Evolutionary conservation across 306 rosid species (phyloP).

Genomic region (Morella rubra): DNA sequence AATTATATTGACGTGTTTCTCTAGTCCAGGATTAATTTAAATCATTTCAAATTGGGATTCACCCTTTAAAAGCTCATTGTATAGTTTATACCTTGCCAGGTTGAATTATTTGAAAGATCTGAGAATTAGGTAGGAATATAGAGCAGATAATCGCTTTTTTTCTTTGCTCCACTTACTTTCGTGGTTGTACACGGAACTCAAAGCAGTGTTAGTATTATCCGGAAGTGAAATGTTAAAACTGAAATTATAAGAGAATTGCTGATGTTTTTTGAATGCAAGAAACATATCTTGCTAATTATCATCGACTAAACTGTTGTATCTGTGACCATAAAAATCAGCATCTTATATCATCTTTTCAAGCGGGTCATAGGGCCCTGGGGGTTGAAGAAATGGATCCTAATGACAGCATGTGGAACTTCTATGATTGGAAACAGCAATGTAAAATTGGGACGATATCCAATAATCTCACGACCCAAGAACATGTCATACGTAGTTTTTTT

Average conservation of each 20-base stretch:
- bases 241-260: not conserved
- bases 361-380: not conserved
- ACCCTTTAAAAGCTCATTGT: not conserved
- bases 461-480: too few species aligned
- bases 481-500: too few species aligned
- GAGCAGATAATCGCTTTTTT: not conserved
- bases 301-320: not conserved
- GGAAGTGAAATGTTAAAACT: not conserved
- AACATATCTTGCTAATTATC: not conserved
- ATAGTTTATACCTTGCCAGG: not conserved
- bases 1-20: not conserved
- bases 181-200: not conserved
- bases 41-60: not conserved
- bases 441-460: too few species aligned
- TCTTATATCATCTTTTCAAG: not conserved
- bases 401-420: too few species aligned
- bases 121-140: constrained; percentile 1
- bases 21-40: not conserved
- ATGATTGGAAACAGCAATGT: too few species aligned
- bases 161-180: not conserved
- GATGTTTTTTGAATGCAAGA: not conserved
- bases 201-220: not conserved
- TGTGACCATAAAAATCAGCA: not conserved
- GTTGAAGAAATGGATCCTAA: too few species aligned
- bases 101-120: not conserved